phyloP scores from a whole-genome alignment of 331 rosid species.

The Phaseolus coccineus region DNA sequence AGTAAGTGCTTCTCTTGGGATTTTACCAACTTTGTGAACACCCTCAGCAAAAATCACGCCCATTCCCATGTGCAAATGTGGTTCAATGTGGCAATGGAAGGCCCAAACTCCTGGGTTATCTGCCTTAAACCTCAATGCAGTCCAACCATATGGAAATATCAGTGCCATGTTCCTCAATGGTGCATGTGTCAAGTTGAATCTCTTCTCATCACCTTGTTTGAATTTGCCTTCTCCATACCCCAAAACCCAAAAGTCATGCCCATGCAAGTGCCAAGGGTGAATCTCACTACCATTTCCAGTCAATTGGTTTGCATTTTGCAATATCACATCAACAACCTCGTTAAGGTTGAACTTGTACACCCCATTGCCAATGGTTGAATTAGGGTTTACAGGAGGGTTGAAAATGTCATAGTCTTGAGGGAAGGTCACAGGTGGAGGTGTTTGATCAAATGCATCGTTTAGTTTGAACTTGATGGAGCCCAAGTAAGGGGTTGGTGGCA shows the following conservation, averaged over 20 bases:
- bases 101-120: constrained; percentile 95
- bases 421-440: constrained; percentile 57
- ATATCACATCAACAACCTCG: constrained; percentile 61
- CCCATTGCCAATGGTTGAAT: constrained; percentile 58
- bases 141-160: constrained; percentile 86
- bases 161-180: constrained; percentile 75
- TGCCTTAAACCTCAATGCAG: constrained; percentile 73
- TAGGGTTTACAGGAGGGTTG: constrained; percentile 49
- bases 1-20: constrained; percentile 53
- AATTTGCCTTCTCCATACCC: constrained; percentile 84
- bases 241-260: constrained; percentile 89
- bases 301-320: constrained; percentile 74
- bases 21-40: constrained; percentile 44
- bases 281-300: constrained; percentile 41
- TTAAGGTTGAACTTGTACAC: constrained; percentile 53
- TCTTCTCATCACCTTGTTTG: constrained; percentile 42
- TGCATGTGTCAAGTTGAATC: constrained; percentile 68
- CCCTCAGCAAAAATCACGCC: constrained; percentile 76
- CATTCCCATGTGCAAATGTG: constrained; percentile 96
- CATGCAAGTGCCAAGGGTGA: constrained; percentile 96
- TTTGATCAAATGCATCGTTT: constrained; percentile 44
- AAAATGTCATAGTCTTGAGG: constrained; percentile 53
- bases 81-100: constrained; percentile 79
- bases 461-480: constrained; percentile 66
- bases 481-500: constrained; percentile 78